A percentile compares a stretch with the other conserved stretches of the same genome.
Conservation (phyloP, 495 filamentous ascomycete species). For the Penicillium cataractarum region DNA sequence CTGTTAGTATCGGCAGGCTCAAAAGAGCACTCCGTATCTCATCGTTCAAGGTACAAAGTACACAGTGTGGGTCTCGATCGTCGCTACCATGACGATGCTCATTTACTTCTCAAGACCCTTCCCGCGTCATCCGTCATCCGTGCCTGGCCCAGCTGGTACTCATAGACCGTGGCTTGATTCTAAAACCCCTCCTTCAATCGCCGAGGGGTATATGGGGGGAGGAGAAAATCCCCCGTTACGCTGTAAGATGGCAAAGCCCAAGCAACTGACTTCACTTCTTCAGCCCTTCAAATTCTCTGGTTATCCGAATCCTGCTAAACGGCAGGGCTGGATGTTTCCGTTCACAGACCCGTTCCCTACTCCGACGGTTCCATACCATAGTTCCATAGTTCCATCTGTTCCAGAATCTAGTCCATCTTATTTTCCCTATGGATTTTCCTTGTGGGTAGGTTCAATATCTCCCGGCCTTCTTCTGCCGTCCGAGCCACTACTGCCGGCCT, state of each 20-base stretch:
- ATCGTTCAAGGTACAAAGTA: constrained; percentile 23
- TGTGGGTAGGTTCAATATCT: not conserved
- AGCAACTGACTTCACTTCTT: not conserved
- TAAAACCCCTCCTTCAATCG: not conserved
- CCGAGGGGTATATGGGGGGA: not conserved
- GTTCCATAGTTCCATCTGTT: not conserved
- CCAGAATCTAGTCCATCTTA: not conserved
- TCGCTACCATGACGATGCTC: constrained; percentile 36
- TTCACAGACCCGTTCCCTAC: constrained; percentile 6
- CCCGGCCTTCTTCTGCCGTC: constrained; percentile 14
- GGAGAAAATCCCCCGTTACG: not conserved
- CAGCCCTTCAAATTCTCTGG: constrained; percentile 4
- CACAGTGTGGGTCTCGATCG: constrained; percentile 38
- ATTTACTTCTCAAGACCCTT: constrained; percentile 27
- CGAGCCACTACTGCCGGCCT: constrained; percentile 28
- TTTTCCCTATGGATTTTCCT: not conserved
- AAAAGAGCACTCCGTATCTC: constrained; percentile 17
- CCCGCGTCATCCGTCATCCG: constrained; percentile 35
- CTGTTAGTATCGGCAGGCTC: not conserved
- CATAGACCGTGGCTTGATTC: constrained; percentile 1
- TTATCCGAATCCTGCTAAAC: constrained; percentile 13
- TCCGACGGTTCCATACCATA: not conserved
- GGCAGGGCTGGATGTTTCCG: not conserved
- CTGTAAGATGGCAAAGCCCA: constrained; percentile 11
- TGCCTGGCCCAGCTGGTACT: constrained; percentile 21